A percentile compares a stretch with the other conserved stretches of the same genome.
phyloP scores from a whole-genome alignment of 805 yeast species.

The Suhomyces emberorum region DNA sequence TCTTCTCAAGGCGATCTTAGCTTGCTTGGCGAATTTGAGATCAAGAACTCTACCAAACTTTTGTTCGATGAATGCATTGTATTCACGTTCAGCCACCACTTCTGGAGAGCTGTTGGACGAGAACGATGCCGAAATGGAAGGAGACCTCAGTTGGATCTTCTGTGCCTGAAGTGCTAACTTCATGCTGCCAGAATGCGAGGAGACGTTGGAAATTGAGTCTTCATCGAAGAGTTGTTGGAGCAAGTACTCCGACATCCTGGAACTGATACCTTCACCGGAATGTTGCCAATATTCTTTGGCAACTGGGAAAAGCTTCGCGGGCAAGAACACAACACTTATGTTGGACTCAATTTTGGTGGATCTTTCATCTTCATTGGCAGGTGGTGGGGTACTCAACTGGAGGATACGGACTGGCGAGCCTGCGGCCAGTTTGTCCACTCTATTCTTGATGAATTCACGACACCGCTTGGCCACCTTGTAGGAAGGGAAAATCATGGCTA shows the following conservation, averaged over 20 bases:
- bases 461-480: conserved; percentile 80
- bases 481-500: conserved; percentile 72
- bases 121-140: conserved; percentile 28
- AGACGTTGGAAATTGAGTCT: conserved; percentile 3
- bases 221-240: conserved; percentile 50
- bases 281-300: conserved; percentile 96
- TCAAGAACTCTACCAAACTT: conserved; percentile 89
- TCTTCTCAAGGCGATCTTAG: conserved; percentile 68
- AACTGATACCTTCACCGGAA: conserved; percentile 93
- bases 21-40: conserved; percentile 67
- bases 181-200: conserved; percentile 1
- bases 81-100: conserved; percentile 47
- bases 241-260: conserved; percentile 84
- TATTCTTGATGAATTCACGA: conserved; percentile 64
- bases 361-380: conserved; percentile 55
- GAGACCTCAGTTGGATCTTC: conserved; percentile 29
- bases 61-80: conserved; percentile 72
- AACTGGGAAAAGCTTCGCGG: conserved; percentile 50
- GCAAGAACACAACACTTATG: conserved; percentile 78
- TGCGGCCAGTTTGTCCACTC: conserved; percentile 22
- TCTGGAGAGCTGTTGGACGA: conserved; percentile 7
- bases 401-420: conserved; percentile 51
- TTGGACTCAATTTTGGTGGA: conserved; percentile 61
- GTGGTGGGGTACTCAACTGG: conserved; percentile 70
- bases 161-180: conserved; percentile 38